phyloP scores from a whole-genome alignment of 768 basidiomycete species.

The Suillus bovinus region DNA sequence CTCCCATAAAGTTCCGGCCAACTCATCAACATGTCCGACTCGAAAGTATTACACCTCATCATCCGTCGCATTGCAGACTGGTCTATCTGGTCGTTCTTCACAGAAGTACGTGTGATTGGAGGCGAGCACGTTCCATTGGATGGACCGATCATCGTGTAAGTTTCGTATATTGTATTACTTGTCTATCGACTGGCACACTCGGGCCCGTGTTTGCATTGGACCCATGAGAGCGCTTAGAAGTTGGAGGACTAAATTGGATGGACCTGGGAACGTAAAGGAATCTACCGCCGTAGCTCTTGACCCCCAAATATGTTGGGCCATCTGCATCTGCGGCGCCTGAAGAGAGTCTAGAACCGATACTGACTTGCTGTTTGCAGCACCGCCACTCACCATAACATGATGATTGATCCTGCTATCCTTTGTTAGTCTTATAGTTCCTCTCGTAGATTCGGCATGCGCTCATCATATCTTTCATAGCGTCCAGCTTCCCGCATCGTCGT shows the following conservation, averaged over 20 bases:
- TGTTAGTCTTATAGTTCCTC: constrained; percentile 49
- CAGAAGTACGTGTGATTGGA: constrained; percentile 82
- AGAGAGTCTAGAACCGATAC: neutral
- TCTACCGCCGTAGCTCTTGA: neutral
- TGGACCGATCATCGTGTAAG: constrained; percentile 93
- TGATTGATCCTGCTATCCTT: constrained; percentile 81
- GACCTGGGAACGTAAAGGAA: neutral
- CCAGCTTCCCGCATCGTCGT: constrained; percentile 77
- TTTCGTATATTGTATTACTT: constrained; percentile 16
- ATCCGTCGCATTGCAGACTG: constrained; percentile 70
- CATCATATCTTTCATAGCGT: constrained; percentile 48
- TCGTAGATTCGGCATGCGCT: constrained; percentile 18
- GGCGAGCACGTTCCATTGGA: constrained; percentile 84
- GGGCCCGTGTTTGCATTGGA: no score
- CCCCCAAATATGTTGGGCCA: neutral
- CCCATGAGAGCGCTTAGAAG: neutral
- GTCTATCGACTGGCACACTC: neutral
- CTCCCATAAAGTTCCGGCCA: neutral
- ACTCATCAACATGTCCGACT: constrained; percentile 30
- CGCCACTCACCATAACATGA: constrained; percentile 94
- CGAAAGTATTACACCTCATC: constrained; percentile 60
- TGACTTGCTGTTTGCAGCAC: constrained; percentile 45
- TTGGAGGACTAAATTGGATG: neutral
- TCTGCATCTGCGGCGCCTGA: no score
- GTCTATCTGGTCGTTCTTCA: constrained; percentile 86